A percentile compares a stretch with the other conserved stretches of the same genome.
Conservation (phyloP, 176 grass and related monocot species). For the Lolium rigidum region DNA sequence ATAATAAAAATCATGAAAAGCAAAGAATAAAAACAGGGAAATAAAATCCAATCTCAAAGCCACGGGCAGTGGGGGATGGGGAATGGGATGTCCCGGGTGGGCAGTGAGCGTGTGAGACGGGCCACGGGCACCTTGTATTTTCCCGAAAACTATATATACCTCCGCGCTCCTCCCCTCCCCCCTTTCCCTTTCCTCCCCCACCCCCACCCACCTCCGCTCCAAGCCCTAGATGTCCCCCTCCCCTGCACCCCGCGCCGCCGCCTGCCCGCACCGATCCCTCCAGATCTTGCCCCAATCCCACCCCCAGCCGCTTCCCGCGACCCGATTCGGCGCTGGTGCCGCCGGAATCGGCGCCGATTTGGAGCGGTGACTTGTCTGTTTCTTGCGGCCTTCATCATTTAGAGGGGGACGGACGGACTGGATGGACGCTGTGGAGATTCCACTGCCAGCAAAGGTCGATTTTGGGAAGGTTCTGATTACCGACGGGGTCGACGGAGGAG, state of each 20-base stretch:
- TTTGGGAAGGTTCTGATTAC: conserved; percentile 58
- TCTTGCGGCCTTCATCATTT: not conserved
- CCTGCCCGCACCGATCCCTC: not conserved
- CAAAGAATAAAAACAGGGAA: not conserved
- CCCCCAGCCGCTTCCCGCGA: not conserved
- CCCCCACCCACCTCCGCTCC: conserved; percentile 46
- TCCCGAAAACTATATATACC: conserved; percentile 99
- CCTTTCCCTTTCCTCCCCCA: conserved; percentile 62
- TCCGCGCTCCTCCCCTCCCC: conserved; percentile 49
- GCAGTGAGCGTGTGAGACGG: conserved; percentile 49
- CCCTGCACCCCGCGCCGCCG: conserved; percentile 33
- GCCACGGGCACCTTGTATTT: conserved; percentile 59
- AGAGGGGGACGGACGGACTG: not conserved
- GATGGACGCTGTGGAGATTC: conserved; percentile 88
- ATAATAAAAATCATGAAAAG: no score
- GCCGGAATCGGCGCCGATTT: conserved; percentile 44
- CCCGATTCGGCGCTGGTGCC: conserved; percentile 46
- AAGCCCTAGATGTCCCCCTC: conserved; percentile 59
- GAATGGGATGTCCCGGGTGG: conserved; percentile 7
- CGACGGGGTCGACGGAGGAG: conserved; percentile 49
- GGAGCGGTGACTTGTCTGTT: conserved; percentile 8
- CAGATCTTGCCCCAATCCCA: conserved; percentile 52
- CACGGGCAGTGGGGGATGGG: no score
- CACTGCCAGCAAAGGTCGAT: conserved; percentile 66
- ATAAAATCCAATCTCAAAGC: no score